These are phyloP conservation scores for Pichia sp. DNA, from an alignment of 1,139 yeast genomes.

Conservation along the genomic window DNA sequence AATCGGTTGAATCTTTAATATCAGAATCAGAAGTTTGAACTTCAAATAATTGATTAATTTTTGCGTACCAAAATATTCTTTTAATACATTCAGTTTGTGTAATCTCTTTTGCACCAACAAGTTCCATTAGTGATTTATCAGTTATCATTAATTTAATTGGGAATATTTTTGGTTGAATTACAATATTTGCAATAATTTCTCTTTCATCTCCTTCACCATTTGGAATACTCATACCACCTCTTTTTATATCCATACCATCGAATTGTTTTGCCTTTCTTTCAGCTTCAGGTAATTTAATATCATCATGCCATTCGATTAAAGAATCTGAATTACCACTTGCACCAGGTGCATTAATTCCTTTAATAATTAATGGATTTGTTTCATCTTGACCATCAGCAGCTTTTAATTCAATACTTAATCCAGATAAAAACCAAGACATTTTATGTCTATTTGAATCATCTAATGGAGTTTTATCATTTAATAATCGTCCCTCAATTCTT, in stretches of 20 bases:
- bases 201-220: constrained; percentile 27
- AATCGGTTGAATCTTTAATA: constrained; percentile 6
- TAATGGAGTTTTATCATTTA: constrained; percentile 36
- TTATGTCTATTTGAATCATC: constrained; percentile 41
- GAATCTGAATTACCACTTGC: constrained; percentile 22
- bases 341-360: constrained; percentile 19
- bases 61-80: constrained; percentile 82
- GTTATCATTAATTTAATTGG: constrained; percentile 62
- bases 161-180: constrained; percentile 70
- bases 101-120: constrained; percentile 71
- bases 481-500: constrained; percentile 77
- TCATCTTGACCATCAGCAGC: constrained; percentile 23
- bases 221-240: constrained; percentile 53
- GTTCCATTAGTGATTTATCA: constrained; percentile 53
- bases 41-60: constrained; percentile 55
- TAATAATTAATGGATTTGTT: constrained; percentile 16
- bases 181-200: constrained; percentile 64
- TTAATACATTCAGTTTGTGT: constrained; percentile 85
- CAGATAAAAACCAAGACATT: constrained; percentile 77
- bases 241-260: constrained; percentile 84
- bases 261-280: constrained; percentile 43
- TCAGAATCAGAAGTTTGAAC: constrained; percentile 34
- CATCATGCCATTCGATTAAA: constrained; percentile 66
- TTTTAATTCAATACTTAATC: constrained; percentile 72
- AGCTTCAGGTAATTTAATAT: constrained; percentile 38